Evolutionary conservation across 495 filamentous ascomycete species (phyloP), one percentile per base, ranked within the genome.

Genomic region (Trichocladium antarcticum): DNA sequence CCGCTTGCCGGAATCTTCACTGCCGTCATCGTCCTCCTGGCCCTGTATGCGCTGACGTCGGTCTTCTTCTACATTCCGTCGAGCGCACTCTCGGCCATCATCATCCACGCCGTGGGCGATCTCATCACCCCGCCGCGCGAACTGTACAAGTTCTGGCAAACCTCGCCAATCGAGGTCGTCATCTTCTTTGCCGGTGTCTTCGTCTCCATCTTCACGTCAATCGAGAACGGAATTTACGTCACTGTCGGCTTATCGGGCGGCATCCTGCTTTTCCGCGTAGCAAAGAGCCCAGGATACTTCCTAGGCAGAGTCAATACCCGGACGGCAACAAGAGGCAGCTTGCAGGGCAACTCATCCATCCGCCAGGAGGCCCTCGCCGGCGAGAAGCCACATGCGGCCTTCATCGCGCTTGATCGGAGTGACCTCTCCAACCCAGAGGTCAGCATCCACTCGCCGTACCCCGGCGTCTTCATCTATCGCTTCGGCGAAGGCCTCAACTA

Each of bases 401-500:
- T 58, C 55, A 51, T 69, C 24, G 59, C 60, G 16, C 45, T 68
- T 46, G 50, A 60, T 52, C 46, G 52, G 4, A 15, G 29, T 5
- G 54, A 61, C 51, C 50, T 48, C 20, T 53, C 61, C 45, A 68
- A 67, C 42, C 65, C 65, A 1, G 29, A 45, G 15, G 50, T 56
- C 39, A 42, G 44, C 21, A 41, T 68, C 28, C 16, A 47, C 4
- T 47, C 56, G 19, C 65, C 65, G 6, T 55, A 65, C 20, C 64
- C 64, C 7, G 65, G 64, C n/a, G 67, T 77, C 37, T 69, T 76
- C 48, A 59, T 76, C 42, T 77, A 75, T 51, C 73, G 69, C 29
- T 73, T 75, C 43, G 66, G 61, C 19, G 73, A 76, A 40, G 65
- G 71, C 12, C 72, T 77, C 49, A 76, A 74, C 51, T 77, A 76